Evolutionary conservation across 345 rosid genomes (phyloP), one percentile per base, ranked within the genome.

Genomic region (Sonneratia alba): DNA sequence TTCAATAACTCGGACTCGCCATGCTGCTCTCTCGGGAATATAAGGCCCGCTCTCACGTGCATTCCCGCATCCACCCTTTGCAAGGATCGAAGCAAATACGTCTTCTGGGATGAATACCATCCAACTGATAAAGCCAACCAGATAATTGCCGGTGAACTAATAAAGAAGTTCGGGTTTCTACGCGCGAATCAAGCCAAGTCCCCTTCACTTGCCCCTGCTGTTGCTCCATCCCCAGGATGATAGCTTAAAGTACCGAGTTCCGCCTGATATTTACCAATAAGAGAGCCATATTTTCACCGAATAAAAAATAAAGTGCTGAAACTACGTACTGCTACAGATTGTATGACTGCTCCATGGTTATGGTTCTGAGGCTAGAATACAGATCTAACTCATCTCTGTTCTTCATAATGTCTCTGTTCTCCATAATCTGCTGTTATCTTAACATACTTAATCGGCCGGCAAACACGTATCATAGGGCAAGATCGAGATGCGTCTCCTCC

Each of bases 91-190:
- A 94, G 91, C 84, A 88, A 89, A 78, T 91, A 88, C 37, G 90
- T 91, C 78, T 94, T 94, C 67, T 94, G 98, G 98, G 98, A 91
- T n/a, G 97, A 94, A 76, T 94, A 91, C 71, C 98, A 94, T 75
- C 98, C 98, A 16, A 81, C 96, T 3, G 97, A 94, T 24, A 72
- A 78, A 2, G 98, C 96, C 11, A 91, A 91, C 62, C 85, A 89
- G 80, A 79, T 91, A 72, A 83, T 93, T 42, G 97, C 98, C 3
- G 82, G 83, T 48, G 93, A 88, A n/a, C 93, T 94, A 61, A 84
- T 87, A 73, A 89, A 89, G 72, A 87, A 89, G 77, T 85, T 91
- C 53, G 90, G 89, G 59, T 88, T 91, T 68, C 53, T 72, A 14
- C 77, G 74, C 16, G 80, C 10, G 19, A 79, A 84, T 55, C 61